phyloP scores from a whole-genome alignment of 73 alveolate genomes.

The Paraurostyla sp. region DNA sequence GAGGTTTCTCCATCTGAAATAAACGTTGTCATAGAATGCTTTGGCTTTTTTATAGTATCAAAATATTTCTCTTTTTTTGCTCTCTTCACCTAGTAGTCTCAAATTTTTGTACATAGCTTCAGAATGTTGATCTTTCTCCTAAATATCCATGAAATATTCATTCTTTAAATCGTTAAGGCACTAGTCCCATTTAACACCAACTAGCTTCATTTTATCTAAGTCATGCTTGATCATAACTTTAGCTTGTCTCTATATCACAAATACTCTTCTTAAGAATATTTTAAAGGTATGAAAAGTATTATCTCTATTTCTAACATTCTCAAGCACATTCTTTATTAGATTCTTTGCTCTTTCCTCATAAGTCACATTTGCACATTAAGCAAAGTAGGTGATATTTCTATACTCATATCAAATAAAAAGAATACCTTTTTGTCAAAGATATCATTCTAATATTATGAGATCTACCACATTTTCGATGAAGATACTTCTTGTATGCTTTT shows the following conservation, averaged over 20 bases:
- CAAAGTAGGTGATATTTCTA: no score
- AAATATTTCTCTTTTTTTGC: constrained; percentile 12
- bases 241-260: constrained; percentile 2
- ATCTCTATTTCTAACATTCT: background rate
- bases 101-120: background rate
- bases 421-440: background rate
- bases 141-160: background rate
- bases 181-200: constrained; percentile 9
- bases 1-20: constrained; percentile 29
- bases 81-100: constrained; percentile 30
- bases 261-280: background rate
- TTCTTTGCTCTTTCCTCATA: background rate
- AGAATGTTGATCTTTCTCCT: background rate
- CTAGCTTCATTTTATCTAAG: background rate
- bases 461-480: background rate
- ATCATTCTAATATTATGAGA: background rate
- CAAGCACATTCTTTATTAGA: background rate
- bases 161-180: constrained; percentile 15
- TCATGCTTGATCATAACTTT: background rate
- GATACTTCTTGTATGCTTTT: background rate
- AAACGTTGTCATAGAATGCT: background rate
- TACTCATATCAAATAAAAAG: no score
- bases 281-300: background rate
- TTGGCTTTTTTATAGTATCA: background rate
- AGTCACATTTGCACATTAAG: background rate